These are phyloP conservation scores for Boletus pseudo-olivaceus DNA, from an alignment of 768 basidiomycete genomes.

Conservation along the genomic window DNA sequence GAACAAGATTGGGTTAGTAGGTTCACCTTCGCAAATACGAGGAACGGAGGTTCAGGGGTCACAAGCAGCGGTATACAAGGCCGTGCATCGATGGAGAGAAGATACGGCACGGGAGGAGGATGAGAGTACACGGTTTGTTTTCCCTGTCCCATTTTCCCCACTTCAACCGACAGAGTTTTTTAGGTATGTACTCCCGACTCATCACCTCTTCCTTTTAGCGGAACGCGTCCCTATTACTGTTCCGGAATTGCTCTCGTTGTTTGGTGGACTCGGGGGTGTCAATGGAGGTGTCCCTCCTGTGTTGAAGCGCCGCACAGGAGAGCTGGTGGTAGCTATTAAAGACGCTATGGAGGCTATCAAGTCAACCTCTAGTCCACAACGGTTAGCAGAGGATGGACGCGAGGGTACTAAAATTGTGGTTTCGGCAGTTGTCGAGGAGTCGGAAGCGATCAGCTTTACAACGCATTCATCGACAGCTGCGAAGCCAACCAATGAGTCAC, in stretches of 20 bases:
- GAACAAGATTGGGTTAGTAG: constrained; percentile 59
- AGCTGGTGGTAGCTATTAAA: constrained; percentile 61
- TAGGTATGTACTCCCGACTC: constrained; percentile 76
- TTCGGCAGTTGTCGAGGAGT: neutral
- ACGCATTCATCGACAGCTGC: constrained; percentile 7
- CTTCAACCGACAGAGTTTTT: neutral
- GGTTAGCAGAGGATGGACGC: neutral
- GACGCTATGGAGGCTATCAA: constrained; percentile 36
- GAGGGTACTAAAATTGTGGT: neutral
- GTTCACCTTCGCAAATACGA: constrained; percentile 24
- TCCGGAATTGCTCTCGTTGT: constrained; percentile 55
- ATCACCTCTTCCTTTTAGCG: constrained; percentile 68
- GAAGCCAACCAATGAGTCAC: constrained; percentile 9
- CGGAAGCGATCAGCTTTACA: constrained; percentile 5
- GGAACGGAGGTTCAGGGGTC: constrained; percentile 35
- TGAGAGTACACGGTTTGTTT: constrained; percentile 70
- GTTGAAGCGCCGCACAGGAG: constrained; percentile 56
- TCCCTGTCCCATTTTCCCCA: neutral
- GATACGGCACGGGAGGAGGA: constrained; percentile 74
- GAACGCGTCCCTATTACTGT: constrained; percentile 68
- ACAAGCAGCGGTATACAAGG: constrained; percentile 62
- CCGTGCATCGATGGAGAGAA: constrained; percentile 84
- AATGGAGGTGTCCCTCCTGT: constrained; percentile 52
- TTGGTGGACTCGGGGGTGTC: constrained; percentile 33
- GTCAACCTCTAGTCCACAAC: neutral